Conservation (phyloP, 2,329 filamentous ascomycete species). For the Trichoderma afroharzianum region DNA sequence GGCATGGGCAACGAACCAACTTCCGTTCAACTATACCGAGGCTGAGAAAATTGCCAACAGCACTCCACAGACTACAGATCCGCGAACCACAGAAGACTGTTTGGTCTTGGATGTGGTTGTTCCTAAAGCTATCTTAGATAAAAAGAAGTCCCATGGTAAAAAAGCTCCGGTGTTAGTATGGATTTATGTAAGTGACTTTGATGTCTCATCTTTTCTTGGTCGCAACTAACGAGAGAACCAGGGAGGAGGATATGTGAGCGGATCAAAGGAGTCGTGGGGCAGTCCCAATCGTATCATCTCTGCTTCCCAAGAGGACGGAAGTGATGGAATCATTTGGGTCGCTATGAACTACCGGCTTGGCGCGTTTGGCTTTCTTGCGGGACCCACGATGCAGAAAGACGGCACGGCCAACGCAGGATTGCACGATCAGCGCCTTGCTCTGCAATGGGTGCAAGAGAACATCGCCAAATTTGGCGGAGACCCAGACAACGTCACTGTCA, state of each 20-base stretch:
- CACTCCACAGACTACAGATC: neutral
- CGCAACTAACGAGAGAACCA: neutral
- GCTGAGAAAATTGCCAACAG: neutral
- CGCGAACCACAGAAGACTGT: neutral
- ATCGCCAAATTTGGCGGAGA: conserved; percentile 25
- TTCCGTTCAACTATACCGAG: neutral
- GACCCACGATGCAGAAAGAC: conserved; percentile 46
- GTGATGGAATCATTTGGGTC: neutral
- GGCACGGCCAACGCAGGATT: conserved; percentile 58
- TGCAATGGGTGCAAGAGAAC: conserved; percentile 54
- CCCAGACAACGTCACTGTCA: neutral
- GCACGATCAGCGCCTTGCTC: conserved; percentile 54
- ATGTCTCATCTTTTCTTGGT: too few relatives aligned
- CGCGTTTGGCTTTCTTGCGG: conserved; percentile 55
- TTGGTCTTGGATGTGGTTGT: neutral
- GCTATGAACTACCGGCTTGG: conserved; percentile 54
- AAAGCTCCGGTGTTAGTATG: neutral
- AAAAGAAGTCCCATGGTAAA: neutral
- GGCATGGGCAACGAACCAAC: neutral
- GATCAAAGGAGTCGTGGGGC: neutral
- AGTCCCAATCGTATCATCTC: neutral
- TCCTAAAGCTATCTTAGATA: neutral
- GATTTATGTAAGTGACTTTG: neutral
- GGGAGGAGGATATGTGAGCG: neutral
- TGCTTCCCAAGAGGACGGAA: neutral